Percentiles rank a stretch among this genome's conserved stretches.
These are phyloP conservation scores for Suillus fuscotomentosus DNA, from an alignment of 768 basidiomycete genomes.

Conservation along the genomic window DNA sequence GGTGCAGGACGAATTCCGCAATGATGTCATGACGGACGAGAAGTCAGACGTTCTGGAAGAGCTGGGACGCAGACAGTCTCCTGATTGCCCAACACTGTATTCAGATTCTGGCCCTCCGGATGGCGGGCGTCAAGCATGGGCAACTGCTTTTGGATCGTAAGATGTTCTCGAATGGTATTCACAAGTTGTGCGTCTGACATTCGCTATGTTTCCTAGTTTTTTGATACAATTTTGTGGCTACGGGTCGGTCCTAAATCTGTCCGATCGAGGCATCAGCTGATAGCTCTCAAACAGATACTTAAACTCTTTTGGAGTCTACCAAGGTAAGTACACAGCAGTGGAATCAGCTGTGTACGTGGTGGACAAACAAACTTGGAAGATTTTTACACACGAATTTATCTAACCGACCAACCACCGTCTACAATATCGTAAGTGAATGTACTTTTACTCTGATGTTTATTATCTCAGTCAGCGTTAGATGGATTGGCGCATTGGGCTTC, in stretches of 20 bases:
- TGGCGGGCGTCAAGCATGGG: slow-evolving; percentile 11
- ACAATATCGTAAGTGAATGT: slow-evolving; percentile 25
- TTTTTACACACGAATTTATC: slow-evolving; percentile 32
- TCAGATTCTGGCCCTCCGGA: not conserved
- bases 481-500: slow-evolving; percentile 44
- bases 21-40: not conserved
- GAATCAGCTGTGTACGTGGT: not conserved
- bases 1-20: not conserved
- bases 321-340: slow-evolving; percentile 16
- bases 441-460: slow-evolving; percentile 23
- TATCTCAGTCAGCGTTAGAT: slow-evolving; percentile 14
- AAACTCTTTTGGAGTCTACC: slow-evolving; percentile 33
- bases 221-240: slow-evolving; percentile 27
- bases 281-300: slow-evolving; percentile 17
- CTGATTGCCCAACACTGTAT: not conserved
- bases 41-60: not conserved
- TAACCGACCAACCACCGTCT: slow-evolving; percentile 26
- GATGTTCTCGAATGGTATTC: not conserved
- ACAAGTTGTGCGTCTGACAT: not conserved
- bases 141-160: slow-evolving; percentile 12
- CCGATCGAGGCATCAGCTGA: not conserved
- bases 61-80: not conserved
- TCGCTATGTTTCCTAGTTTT: slow-evolving; percentile 11
- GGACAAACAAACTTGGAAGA: slow-evolving; percentile 20
- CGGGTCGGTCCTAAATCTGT: slow-evolving; percentile 13